Base-by-base conservation (phyloP, 192 early-diverging fungal genomes). In the Funneliformis geosporum region DNA sequence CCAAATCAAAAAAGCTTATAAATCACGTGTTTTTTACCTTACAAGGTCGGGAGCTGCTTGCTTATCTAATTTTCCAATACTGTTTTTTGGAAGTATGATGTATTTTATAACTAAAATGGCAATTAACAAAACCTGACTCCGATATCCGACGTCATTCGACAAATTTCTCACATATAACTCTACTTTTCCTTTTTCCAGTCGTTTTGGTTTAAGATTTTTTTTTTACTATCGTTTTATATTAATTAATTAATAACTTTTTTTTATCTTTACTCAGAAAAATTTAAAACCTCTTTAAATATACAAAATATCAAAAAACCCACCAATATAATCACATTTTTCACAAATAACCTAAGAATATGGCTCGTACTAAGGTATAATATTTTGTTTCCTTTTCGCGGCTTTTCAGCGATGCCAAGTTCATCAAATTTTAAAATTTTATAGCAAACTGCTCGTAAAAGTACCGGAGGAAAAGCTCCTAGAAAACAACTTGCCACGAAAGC, bases 401-500 rank as follows among this genome's bases (percentile, higher is more conserved):
- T 67, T 28, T 3, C 23, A 11, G 23, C 18, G 43, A 21, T 11
- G 11, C 43, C 25, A 60, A 38, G 23, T 0, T 8, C 44, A 33
- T 43, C 65, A 33, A n/a, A 14, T 25, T 21, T 50, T 4, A 27
- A 12, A 14, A 65, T 43, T 76, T 25, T 39, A 66, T 78, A 78
- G 76, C 76, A 78, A 78, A 78, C 76, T 23, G 76, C 76, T 18
- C 76, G 76, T 47, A 78, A 78, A 47, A 78, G 76, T 78, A 78
- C 76, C 18, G 76, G 96, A 82, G 96, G 96, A 79, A 98, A 97
- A 87, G 96, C 96, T 25, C 97, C 96, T 72, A 94, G 97, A 83
- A 99, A 97, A 89, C 95, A 96, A 88, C 91, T 95, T 72, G 95
- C 95, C 73, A 95, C 95, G 88, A 96, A 96, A 94, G 96, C 95